Evolutionary conservation across 208 protist species (phyloP).

Genomic region (Borovskyia barvae): DNA sequence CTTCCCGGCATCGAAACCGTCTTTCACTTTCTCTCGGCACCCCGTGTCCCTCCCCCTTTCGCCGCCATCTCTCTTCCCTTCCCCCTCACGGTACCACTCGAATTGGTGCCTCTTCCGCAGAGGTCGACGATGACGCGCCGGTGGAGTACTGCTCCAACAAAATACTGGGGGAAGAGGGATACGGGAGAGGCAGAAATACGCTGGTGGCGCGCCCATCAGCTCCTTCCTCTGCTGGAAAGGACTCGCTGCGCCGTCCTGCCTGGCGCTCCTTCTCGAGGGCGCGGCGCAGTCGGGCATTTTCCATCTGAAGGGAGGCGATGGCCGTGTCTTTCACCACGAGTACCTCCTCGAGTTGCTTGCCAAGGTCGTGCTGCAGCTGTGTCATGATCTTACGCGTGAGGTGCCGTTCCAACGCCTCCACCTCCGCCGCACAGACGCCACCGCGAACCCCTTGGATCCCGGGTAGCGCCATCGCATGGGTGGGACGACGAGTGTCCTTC

Average conservation of each 20-base stretch:
- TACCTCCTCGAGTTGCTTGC: constrained; percentile 32
- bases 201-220: not conserved
- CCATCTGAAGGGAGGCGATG: constrained; percentile 36
- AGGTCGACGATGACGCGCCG: constrained; percentile 6
- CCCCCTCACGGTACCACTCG: not conserved
- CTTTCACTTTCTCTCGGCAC: not conserved
- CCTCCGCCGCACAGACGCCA: not conserved
- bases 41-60: too few species aligned
- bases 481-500: not conserved
- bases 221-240: not conserved
- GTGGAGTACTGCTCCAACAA: constrained; percentile 11
- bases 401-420: constrained; percentile 23
- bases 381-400: constrained; percentile 36
- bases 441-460: not conserved
- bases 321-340: constrained; percentile 39
- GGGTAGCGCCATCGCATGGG: too few species aligned
- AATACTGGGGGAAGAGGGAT: constrained; percentile 22
- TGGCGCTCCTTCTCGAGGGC: constrained; percentile 2
- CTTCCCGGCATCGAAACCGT: not conserved
- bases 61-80: too few species aligned
- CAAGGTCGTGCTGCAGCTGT: constrained; percentile 42
- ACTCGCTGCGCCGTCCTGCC: not conserved
- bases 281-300: constrained; percentile 40
- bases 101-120: not conserved
- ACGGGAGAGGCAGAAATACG: not conserved